phyloP scores from a whole-genome alignment of 352 stramenopile species.

The Pythium myriotylum region DNA sequence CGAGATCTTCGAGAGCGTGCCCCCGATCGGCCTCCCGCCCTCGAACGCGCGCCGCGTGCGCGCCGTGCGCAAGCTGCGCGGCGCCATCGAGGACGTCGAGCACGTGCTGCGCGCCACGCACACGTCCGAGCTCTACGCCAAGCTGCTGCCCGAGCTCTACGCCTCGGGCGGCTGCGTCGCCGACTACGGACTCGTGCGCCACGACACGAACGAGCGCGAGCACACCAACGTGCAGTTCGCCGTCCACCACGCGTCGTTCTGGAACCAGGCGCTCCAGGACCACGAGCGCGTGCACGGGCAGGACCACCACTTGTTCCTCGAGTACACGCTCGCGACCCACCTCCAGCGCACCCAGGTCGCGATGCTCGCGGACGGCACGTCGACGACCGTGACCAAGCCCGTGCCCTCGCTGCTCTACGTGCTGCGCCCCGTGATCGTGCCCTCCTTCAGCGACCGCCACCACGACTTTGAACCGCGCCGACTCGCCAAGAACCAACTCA shows the following conservation, averaged over 20 bases:
- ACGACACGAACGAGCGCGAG: slow-evolving; percentile 68
- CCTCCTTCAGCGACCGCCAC: slow-evolving; percentile 34
- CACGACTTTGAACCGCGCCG: slow-evolving; percentile 35
- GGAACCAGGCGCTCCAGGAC: slow-evolving; percentile 13
- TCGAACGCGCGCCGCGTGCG: slow-evolving; percentile 45
- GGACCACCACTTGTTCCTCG: slow-evolving; percentile 57
- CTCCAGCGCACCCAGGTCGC: slow-evolving; percentile 60
- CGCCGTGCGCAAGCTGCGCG: slow-evolving; percentile 53
- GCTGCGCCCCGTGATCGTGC: slow-evolving; percentile 49
- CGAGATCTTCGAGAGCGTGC: slow-evolving; percentile 61
- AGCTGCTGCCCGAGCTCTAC: slow-evolving; percentile 49
- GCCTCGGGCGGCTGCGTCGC: slow-evolving; percentile 41
- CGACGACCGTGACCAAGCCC: slow-evolving; percentile 27
- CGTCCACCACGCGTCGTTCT: slow-evolving; percentile 41
- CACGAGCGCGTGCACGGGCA: slow-evolving; percentile 12
- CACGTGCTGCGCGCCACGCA: slow-evolving; percentile 46
- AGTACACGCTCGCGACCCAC: slow-evolving; percentile 62
- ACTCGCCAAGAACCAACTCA: slow-evolving; percentile 50
- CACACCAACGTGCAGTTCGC: slow-evolving; percentile 60
- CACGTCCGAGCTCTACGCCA: slow-evolving; percentile 38
- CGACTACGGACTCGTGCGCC: slow-evolving; percentile 52
- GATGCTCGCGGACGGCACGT: slow-evolving; percentile 24
- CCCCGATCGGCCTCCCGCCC: background rate
- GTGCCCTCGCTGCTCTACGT: slow-evolving; percentile 71
- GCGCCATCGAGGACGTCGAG: slow-evolving; percentile 55